Conservation (phyloP, 441 rosid species). For the Gossypium aridum region DNA sequence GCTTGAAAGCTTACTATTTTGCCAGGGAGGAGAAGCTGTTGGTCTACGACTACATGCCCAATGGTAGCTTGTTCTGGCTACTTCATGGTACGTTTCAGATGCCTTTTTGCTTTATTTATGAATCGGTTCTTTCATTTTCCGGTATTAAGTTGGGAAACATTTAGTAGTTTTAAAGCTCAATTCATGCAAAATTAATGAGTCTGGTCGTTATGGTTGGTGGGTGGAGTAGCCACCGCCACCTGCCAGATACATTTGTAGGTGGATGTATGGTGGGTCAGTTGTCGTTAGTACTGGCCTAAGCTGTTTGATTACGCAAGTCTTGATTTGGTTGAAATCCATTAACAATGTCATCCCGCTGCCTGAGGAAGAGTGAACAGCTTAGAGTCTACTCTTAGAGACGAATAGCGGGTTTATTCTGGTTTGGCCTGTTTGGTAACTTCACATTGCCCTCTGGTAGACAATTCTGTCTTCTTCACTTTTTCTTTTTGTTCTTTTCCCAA, state of each 20-base stretch:
- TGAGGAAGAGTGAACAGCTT: too few species aligned
- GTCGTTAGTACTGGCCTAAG: neutral
- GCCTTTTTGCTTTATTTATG: neutral
- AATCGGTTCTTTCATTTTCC: neutral
- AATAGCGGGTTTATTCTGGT: neutral
- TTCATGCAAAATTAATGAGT: neutral
- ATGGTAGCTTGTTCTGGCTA: constrained; percentile 66
- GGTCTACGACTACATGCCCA: constrained; percentile 61
- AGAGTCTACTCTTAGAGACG: neutral
- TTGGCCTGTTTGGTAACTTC: neutral
- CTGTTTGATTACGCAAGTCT: neutral
- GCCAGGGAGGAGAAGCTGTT: constrained; percentile 70
- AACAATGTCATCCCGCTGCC: too few species aligned
- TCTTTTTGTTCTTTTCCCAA: constrained; percentile 18
- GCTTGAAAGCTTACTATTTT: constrained; percentile 54
- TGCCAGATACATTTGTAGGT: neutral
- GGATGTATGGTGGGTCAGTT: neutral
- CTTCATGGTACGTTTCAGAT: constrained; percentile 50
- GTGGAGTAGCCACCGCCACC: neutral
- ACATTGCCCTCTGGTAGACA: neutral
- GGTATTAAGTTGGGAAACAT: neutral
- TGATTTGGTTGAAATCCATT: too few species aligned
- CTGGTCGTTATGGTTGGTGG: neutral
- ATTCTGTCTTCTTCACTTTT: constrained; percentile 10
- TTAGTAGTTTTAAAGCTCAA: neutral